phyloP scores from a whole-genome alignment of 768 basidiomycete species.

The Pisolithus orientalis region DNA sequence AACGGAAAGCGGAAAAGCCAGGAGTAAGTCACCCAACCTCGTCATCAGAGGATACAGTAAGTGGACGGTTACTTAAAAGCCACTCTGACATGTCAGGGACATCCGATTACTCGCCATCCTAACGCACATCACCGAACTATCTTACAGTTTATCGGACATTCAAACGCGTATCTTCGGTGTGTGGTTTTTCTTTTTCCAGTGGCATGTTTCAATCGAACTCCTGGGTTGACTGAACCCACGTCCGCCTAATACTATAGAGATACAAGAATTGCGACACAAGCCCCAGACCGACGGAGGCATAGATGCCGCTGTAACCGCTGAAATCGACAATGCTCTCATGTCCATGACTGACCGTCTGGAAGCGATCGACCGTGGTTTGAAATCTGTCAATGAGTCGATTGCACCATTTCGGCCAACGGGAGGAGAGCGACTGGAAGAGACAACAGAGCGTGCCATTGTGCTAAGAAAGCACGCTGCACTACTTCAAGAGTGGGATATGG shows the following conservation, averaged over 20 bases:
- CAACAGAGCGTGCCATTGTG: conserved; percentile 35
- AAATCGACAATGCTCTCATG: conserved; percentile 79
- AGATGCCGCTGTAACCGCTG: conserved; percentile 50
- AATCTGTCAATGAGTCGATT: conserved; percentile 58
- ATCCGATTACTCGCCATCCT: conserved; percentile 72
- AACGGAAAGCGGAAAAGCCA: conserved; percentile 53
- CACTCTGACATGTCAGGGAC: conserved; percentile 43
- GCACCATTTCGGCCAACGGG: conserved; percentile 49
- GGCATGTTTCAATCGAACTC: neutral
- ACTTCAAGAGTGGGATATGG: conserved; percentile 71
- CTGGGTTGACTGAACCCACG: conserved; percentile 8
- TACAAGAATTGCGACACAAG: conserved; percentile 89
- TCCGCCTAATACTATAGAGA: conserved; percentile 45
- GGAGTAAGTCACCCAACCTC: conserved; percentile 47
- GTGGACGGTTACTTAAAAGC: conserved; percentile 22
- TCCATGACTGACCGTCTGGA: conserved; percentile 75
- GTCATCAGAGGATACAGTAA: conserved; percentile 16
- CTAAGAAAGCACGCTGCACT: conserved; percentile 72
- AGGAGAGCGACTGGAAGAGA: conserved; percentile 43
- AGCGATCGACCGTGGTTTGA: conserved; percentile 64
- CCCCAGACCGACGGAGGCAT: conserved; percentile 59
- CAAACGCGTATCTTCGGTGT: conserved; percentile 87
- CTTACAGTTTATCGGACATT: conserved; percentile 82
- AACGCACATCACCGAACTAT: conserved; percentile 82
- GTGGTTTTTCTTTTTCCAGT: conserved; percentile 5